Conservation (phyloP, 2,329 filamentous ascomycete species). For the Boeremia exigua region DNA sequence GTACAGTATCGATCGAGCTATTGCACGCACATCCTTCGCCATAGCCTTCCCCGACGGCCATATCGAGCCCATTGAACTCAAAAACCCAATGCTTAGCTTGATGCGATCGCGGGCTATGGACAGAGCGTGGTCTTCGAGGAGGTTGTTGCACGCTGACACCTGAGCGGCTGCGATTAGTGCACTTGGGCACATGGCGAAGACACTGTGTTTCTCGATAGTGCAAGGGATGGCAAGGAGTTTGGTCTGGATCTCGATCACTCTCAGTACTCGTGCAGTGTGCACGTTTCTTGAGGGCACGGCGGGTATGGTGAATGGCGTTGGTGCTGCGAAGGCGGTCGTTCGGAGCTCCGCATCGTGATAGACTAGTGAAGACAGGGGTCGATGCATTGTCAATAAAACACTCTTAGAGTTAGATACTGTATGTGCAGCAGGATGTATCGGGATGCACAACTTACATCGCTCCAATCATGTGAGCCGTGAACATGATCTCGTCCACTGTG, state of each 20-base stretch:
- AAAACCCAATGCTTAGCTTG: conserved; percentile 76
- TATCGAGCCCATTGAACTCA: conserved; percentile 69
- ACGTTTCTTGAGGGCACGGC: conserved; percentile 49
- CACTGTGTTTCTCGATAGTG: conserved; percentile 71
- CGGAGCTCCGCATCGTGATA: conserved; percentile 38
- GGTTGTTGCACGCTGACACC: conserved; percentile 68
- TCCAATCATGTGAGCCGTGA: conserved; percentile 82
- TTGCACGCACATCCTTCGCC: conserved; percentile 73
- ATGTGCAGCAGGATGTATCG: not conserved
- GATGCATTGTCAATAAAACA: conserved; percentile 48
- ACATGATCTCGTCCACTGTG: conserved; percentile 84
- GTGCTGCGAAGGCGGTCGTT: conserved; percentile 65
- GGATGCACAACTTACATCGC: conserved; percentile 46
- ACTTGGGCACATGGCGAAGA: conserved; percentile 38
- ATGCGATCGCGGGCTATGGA: conserved; percentile 75
- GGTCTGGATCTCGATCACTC: conserved; percentile 77
- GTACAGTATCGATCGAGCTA: conserved; percentile 71
- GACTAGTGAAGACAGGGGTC: conserved; percentile 46
- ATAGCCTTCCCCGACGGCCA: conserved; percentile 75
- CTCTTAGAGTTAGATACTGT: conserved; percentile 20
- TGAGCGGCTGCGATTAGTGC: conserved; percentile 40
- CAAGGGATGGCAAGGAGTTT: conserved; percentile 76
- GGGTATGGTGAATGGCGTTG: conserved; percentile 57
- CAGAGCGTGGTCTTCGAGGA: conserved; percentile 59
- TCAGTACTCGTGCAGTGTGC: conserved; percentile 80